phyloP scores from a whole-genome alignment of 768 basidiomycete genomes.

The Boletales sp. region DNA sequence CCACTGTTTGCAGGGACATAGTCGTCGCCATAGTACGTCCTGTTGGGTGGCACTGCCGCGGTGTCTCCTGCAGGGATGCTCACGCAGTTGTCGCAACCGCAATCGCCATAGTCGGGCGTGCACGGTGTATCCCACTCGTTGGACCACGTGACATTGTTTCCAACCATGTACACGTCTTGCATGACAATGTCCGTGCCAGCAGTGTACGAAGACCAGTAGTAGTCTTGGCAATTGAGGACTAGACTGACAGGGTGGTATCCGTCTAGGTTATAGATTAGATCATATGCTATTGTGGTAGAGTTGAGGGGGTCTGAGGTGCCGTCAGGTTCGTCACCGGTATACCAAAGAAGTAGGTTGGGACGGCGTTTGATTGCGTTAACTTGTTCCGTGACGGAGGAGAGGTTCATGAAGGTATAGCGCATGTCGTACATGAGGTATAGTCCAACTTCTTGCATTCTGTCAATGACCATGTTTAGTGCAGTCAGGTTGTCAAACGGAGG shows the following conservation, averaged over 20 bases:
- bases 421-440: constrained; percentile 84
- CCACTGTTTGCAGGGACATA: constrained; percentile 29
- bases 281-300: constrained; percentile 46
- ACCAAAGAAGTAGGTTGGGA: constrained; percentile 69
- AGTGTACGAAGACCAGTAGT: constrained; percentile 55
- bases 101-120: constrained; percentile 64
- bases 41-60: constrained; percentile 24
- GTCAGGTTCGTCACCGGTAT: constrained; percentile 74
- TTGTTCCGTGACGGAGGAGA: constrained; percentile 58
- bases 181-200: constrained; percentile 67
- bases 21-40: constrained; percentile 12
- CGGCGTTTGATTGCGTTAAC: constrained; percentile 66
- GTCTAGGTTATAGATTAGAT: constrained; percentile 57
- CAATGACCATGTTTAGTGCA: constrained; percentile 53
- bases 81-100: constrained; percentile 67
- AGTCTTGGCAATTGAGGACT: constrained; percentile 65
- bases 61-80: constrained; percentile 40
- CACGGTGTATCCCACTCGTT: constrained; percentile 59
- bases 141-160: constrained; percentile 64
- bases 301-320: constrained; percentile 65
- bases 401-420: constrained; percentile 68
- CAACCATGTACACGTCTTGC: constrained; percentile 53
- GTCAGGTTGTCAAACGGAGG: constrained; percentile 63
- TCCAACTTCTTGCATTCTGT: constrained; percentile 68
- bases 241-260: constrained; percentile 67